Percentiles rank a stretch among this genome's conserved stretches.
Conservation (phyloP, 1,284 basidiomycete genomes). For the Malassezia cuniculi region DNA sequence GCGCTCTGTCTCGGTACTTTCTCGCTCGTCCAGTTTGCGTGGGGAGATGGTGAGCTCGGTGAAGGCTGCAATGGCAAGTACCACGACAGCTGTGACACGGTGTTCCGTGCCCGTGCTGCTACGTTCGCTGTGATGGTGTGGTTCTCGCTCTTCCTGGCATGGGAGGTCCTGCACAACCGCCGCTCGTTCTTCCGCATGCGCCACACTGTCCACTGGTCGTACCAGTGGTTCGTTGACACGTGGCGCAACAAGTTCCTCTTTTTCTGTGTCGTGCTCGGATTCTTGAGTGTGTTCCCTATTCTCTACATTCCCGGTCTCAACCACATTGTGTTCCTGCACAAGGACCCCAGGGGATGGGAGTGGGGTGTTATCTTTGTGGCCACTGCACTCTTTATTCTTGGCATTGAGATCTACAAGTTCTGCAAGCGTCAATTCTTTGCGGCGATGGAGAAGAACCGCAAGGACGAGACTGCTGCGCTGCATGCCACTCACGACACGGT, state of each 20-base stretch:
- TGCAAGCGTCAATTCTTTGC: conserved; percentile 31
- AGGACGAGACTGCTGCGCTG: too few relatives aligned
- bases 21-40: conserved; percentile 27
- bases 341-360: conserved; percentile 33
- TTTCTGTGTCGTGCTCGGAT: conserved; percentile 45
- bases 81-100: conserved; percentile 31
- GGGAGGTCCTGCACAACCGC: conserved; percentile 43
- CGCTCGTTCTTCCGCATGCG: conserved; percentile 44
- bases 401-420: conserved; percentile 38
- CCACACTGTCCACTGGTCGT: conserved; percentile 21
- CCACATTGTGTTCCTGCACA: conserved; percentile 43
- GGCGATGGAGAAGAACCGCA: too few relatives aligned
- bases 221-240: conserved; percentile 31
- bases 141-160: conserved; percentile 45
- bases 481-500: too few relatives aligned
- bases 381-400: conserved; percentile 31
- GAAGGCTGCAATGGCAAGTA: conserved; percentile 39
- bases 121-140: conserved; percentile 42
- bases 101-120: conserved; percentile 45
- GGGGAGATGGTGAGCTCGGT: conserved; percentile 32
- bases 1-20: conserved; percentile 48
- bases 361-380: conserved; percentile 43
- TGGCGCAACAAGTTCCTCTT: conserved; percentile 41
- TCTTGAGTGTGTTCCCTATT: conserved; percentile 50
- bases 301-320: conserved; percentile 50